These are phyloP conservation scores for Macrotyloma uniflorum DNA, from an alignment of 306 rosid species.

Conservation along the genomic window DNA sequence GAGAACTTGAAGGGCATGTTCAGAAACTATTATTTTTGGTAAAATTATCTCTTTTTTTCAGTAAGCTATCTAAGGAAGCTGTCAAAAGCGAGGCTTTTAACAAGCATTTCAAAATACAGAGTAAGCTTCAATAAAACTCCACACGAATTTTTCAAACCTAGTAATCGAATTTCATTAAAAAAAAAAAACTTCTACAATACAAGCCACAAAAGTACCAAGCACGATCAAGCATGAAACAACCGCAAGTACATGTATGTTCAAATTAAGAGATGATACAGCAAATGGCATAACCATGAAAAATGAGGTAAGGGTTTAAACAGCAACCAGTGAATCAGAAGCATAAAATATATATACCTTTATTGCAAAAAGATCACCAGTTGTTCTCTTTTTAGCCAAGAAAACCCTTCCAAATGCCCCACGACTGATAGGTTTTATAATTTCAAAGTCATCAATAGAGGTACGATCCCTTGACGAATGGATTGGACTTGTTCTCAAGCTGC, in stretches of 20 bases:
- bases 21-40: neutral
- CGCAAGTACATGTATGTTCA: neutral
- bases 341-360: constrained; percentile 66
- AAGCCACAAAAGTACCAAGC: constrained; percentile 8
- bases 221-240: neutral
- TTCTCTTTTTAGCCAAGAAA: constrained; percentile 97
- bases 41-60: neutral
- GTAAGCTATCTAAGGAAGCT: neutral
- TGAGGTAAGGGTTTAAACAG: neutral
- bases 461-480: constrained; percentile 88
- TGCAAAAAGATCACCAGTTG: constrained; percentile 97
- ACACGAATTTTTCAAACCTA: neutral
- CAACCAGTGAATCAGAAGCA: constrained; percentile 16
- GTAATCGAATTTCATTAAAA: constrained; percentile 4
- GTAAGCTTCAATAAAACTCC: constrained; percentile 16
- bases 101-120: neutral
- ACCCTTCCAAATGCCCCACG: constrained; percentile 99
- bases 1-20: neutral
- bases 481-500: constrained; percentile 96
- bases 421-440: constrained; percentile 93
- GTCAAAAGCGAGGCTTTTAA: neutral
- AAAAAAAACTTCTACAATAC: constrained; percentile 23
- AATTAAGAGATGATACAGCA: constrained; percentile 6
- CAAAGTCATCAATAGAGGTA: constrained; percentile 94
- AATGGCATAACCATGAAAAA: neutral